These are phyloP conservation scores for Acanthamoeba royreba DNA, from an alignment of 208 protist genomes.

Conservation along the genomic window DNA sequence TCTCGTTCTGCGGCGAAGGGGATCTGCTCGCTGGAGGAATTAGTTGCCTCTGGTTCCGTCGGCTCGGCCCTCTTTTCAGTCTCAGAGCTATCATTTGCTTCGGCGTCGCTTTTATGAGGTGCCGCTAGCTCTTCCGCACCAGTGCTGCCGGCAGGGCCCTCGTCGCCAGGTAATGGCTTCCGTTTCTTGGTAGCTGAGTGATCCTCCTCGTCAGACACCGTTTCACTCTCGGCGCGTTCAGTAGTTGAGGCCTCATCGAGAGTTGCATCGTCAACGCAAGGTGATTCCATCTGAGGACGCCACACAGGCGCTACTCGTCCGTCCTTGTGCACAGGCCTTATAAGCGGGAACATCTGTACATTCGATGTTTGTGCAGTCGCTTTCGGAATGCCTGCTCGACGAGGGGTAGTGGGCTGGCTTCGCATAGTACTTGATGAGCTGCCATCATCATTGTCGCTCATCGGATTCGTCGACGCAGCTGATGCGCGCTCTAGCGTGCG, in stretches of 20 bases:
- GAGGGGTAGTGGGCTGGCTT: neutral
- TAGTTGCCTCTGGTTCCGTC: too few relatives aligned
- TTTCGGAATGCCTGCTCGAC: neutral
- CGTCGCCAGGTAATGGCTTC: too few relatives aligned
- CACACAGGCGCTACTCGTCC: neutral
- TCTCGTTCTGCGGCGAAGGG: too few relatives aligned
- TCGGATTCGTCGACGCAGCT: neutral
- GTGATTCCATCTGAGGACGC: neutral
- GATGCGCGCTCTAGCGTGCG: neutral
- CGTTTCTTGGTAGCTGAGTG: too few relatives aligned
- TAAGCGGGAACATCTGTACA: neutral
- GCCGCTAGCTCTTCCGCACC: too few relatives aligned
- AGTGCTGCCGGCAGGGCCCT: too few relatives aligned
- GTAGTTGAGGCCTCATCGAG: neutral
- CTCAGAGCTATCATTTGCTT: too few relatives aligned
- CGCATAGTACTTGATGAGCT: neutral
- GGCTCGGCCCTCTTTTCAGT: too few relatives aligned
- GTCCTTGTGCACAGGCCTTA: neutral
- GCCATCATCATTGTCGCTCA: neutral
- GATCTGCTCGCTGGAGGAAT: too few relatives aligned
- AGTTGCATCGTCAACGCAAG: neutral
- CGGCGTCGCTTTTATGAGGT: too few relatives aligned
- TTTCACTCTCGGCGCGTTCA: neutral
- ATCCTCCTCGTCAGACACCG: too few relatives aligned
- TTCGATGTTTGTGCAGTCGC: neutral